These are phyloP conservation scores for Fusarium neocosmosporiellum DNA, from an alignment of 2,329 filamentous ascomycete genomes.

Conservation along the genomic window DNA sequence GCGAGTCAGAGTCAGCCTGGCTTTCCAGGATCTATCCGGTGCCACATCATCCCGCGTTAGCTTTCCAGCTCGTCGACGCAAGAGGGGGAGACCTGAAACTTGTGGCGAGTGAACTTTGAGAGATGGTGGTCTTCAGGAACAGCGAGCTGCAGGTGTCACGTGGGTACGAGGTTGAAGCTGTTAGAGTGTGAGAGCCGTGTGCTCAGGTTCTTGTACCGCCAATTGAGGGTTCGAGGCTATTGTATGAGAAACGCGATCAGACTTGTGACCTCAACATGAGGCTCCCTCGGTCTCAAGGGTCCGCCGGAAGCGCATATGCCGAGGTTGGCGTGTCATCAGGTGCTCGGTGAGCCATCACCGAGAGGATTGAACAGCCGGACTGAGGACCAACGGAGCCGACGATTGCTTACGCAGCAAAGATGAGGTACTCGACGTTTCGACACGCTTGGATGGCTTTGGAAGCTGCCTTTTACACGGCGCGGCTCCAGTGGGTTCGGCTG, in stretches of 20 bases:
- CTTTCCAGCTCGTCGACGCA: background rate
- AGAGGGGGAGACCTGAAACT: background rate
- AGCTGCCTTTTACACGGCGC: background rate
- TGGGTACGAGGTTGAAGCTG: background rate
- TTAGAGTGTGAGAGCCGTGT: background rate
- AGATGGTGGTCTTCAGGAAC: background rate
- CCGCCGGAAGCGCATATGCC: background rate
- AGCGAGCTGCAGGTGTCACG: background rate
- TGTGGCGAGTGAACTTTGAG: background rate
- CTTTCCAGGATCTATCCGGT: constrained; percentile 10
- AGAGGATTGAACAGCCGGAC: background rate
- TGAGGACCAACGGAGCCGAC: background rate
- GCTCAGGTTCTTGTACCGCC: background rate
- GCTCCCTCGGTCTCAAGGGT: background rate
- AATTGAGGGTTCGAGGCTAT: background rate
- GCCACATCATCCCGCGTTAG: constrained; percentile 28
- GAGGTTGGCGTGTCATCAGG: background rate
- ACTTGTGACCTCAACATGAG: background rate
- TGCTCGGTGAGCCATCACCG: background rate
- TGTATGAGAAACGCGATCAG: background rate
- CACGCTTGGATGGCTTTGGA: background rate
- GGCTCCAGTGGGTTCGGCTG: background rate
- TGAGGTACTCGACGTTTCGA: background rate
- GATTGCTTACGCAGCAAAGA: background rate
- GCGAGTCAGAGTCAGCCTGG: constrained; percentile 20